Base-by-base conservation (phyloP, 441 rosid species). In the Arabidopsis hybrid region DNA sequence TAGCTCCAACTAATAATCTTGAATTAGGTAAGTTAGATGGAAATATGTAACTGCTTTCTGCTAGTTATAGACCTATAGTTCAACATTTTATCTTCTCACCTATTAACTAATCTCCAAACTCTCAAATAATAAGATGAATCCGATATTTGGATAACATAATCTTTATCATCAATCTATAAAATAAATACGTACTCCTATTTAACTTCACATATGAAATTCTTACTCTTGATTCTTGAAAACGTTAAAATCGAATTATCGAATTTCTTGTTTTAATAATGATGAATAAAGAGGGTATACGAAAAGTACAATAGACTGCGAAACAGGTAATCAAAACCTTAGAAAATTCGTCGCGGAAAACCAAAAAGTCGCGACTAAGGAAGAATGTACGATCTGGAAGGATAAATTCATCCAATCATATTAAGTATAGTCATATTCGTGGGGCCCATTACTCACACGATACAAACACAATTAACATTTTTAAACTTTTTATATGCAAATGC, bases 21-120 rank as follows among this genome's bases (percentile, higher is more conserved):
- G 45, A 76, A 65, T 42, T 65, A 34, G 72, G 64, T 32, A 45
- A 65, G 52, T 71, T 77, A 65, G 76, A 76, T 77, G 64, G 56
- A 59, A 21, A 21, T 34, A 40, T 71, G 17, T 71, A 71, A 35
- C 68, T 65, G 76, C 76, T 58, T 77, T 39, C 59, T 64, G 38
- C 32, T 36, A 12, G 53, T 46, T 55, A 62, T 62, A 67, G 62
- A 50, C 56, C 49, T 52, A 45, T 40, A 57, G 59, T 69, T 76
- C 12, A 36, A 38, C 42, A 46, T 56, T 61, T 31, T 50, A 69
- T 70, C 42, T 70, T 40, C 71, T 76, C 67, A 47, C 72, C 62
- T 49, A 49, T 66, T 39, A 47, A 56, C 9, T 63, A 76, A 64
- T 31, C n/a, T 64, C 35, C 18, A 47, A 46, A 38, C 35, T 55